These are phyloP conservation scores for Phytophthora fragariae DNA, from an alignment of 352 stramenopile genomes.

Conservation along the genomic window DNA sequence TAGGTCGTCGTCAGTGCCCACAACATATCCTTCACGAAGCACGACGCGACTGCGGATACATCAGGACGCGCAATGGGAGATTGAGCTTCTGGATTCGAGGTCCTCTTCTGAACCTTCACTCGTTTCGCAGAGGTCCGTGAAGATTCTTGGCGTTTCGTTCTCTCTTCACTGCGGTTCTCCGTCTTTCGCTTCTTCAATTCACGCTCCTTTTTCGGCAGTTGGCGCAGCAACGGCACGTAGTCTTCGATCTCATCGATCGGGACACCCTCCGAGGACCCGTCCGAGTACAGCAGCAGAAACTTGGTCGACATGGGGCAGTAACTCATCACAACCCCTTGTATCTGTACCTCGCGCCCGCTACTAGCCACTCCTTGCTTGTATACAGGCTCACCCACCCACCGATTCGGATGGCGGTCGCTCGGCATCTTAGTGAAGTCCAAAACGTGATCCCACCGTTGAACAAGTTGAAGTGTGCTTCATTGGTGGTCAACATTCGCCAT, in stretches of 20 bases:
- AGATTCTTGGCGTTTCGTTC: neutral
- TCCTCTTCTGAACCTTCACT: neutral
- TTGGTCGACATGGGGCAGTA: conserved; percentile 11
- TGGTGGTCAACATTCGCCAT: neutral
- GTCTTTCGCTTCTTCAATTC: neutral
- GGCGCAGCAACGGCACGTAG: conserved; percentile 18
- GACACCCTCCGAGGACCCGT: conserved; percentile 24
- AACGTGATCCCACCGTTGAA: neutral
- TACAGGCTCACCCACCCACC: conserved; percentile 21
- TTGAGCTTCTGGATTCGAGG: neutral
- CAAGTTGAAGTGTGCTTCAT: neutral
- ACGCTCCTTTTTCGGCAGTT: neutral
- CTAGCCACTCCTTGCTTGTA: conserved; percentile 18
- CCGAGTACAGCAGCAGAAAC: conserved; percentile 25
- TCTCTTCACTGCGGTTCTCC: neutral
- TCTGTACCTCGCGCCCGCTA: conserved; percentile 7
- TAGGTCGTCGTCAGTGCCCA: conserved; percentile 12
- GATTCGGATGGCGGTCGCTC: neutral
- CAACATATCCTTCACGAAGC: conserved; percentile 12
- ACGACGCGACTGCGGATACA: neutral
- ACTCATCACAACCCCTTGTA: conserved; percentile 12
- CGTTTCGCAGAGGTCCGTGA: conserved; percentile 1
- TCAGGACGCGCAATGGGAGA: neutral
- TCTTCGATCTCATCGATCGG: conserved; percentile 24
- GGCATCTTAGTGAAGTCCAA: neutral